Evolutionary conservation across 495 filamentous ascomycete species (phyloP), one percentile per base, ranked within the genome.

Genomic region (Chaetomidium leptoderma): DNA sequence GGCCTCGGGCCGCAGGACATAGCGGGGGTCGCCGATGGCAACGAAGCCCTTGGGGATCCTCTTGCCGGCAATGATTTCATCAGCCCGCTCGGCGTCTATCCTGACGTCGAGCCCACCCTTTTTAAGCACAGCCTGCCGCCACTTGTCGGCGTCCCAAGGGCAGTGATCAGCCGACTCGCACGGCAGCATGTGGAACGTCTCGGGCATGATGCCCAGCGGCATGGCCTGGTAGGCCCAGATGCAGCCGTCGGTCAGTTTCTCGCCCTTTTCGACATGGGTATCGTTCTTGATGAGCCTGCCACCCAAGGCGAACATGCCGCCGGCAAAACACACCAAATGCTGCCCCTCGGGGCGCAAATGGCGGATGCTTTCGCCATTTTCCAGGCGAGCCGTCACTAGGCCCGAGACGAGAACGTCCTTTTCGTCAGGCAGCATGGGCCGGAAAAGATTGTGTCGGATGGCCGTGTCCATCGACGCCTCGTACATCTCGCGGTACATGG

Each of bases 261-360:
- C 72, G 14, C 85, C 91, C 44, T 89, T 78, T 2, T 86, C 78
- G 35, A 95, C 66, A 66, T 96, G 88, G 6, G 78, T 76, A 6
- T 81, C 74, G 39, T 85, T 79, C 17, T 78, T 72, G 55, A 91
- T 84, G 1, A 89, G 73, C 67, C 83, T 86, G 39, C 87, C 86
- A 21, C 88, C 91, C 19, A 96, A 70, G 10, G 83, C 89, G 42
- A 92, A 81, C 88, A 95, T 92, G 21, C 89, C 91, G 14, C 91
- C 91, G 1, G 81, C 81, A 63, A 93, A 96, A 70, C 91, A 96
- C 8, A 60, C 65, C 2, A 77, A 62, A 53, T 77, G 75, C 45
- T 75, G 72, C 8, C 62, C 66, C 23, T 72, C 62, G 1, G 64
- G 67, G 23, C 57, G 78, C 37, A 86, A 77, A 33, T 57, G 57